These are phyloP conservation scores for Lichina pygmaea DNA, from an alignment of 495 filamentous ascomycete genomes.

Conservation along the genomic window DNA sequence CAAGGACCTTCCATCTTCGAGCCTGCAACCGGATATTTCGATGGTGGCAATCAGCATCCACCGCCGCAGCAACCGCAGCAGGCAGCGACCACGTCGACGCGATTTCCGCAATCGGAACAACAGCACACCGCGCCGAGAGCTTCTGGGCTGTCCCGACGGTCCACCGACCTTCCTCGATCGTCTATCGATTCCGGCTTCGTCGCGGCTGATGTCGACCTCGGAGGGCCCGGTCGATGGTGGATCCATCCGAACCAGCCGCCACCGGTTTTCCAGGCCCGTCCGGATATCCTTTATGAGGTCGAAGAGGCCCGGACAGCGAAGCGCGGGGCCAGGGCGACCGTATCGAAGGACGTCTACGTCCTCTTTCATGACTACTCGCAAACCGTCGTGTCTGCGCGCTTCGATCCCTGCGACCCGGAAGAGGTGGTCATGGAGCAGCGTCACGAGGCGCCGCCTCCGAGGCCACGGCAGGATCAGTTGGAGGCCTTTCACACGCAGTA, in stretches of 20 bases:
- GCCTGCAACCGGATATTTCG: not conserved
- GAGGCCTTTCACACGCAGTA: conserved; percentile 58
- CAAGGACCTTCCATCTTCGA: not conserved
- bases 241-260: conserved; percentile 45
- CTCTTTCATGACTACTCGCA: conserved; percentile 92
- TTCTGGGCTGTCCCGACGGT: conserved; percentile 14
- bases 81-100: too few relatives aligned
- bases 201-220: conserved; percentile 65
- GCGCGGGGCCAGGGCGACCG: conserved; percentile 34
- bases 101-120: not conserved
- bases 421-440: conserved; percentile 57
- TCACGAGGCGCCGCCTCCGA: conserved; percentile 62
- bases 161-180: conserved; percentile 40
- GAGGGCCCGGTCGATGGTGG: conserved; percentile 56
- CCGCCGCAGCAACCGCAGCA: not conserved
- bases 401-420: conserved; percentile 43
- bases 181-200: conserved; percentile 56
- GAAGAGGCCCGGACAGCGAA: conserved; percentile 50
- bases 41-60: not conserved
- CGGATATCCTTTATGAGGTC: conserved; percentile 58
- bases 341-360: conserved; percentile 59
- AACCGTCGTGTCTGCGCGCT: conserved; percentile 60
- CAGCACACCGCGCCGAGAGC: conserved; percentile 12
- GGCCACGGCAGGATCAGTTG: conserved; percentile 75
- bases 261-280: conserved; percentile 53